A percentile compares a stretch with the other conserved stretches of the same genome.
phyloP scores from a whole-genome alignment of 306 rosid species.

The Luffa aegyptiaca region DNA sequence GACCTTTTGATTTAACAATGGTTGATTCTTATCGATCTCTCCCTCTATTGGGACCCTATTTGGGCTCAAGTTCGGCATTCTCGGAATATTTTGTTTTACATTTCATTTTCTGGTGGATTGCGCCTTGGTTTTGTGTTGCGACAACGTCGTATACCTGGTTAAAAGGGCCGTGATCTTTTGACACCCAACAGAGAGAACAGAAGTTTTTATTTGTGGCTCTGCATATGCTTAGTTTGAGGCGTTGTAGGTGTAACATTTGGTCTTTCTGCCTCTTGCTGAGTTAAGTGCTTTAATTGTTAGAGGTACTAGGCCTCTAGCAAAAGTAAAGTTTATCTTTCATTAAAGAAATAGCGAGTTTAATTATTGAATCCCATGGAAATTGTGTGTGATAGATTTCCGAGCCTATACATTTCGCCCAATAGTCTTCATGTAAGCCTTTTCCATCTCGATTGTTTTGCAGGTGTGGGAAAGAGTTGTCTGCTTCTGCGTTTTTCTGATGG shows the following conservation, averaged over 20 bases:
- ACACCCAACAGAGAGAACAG: not conserved
- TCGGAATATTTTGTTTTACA: not conserved
- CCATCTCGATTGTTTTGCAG: slow-evolving; percentile 22
- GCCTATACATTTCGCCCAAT: not conserved
- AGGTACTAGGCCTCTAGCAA: not conserved
- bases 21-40: not conserved
- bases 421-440: not conserved
- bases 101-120: not conserved
- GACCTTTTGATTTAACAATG: not conserved
- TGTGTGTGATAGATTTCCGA: not conserved
- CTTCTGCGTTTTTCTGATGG: slow-evolving; percentile 84
- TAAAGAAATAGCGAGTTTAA: not conserved
- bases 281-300: not conserved
- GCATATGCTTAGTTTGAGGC: not conserved
- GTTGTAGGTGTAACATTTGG: not conserved
- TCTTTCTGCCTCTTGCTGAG: not conserved
- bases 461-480: slow-evolving; percentile 83
- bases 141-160: not conserved
- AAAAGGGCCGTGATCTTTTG: not conserved
- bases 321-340: not conserved
- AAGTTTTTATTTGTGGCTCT: not conserved
- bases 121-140: not conserved
- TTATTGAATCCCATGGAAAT: not conserved
- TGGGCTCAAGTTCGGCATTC: not conserved
- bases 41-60: not conserved